phyloP scores from a whole-genome alignment of 2,329 filamentous ascomycete genomes.

The Chalaropsis ovoidea region DNA sequence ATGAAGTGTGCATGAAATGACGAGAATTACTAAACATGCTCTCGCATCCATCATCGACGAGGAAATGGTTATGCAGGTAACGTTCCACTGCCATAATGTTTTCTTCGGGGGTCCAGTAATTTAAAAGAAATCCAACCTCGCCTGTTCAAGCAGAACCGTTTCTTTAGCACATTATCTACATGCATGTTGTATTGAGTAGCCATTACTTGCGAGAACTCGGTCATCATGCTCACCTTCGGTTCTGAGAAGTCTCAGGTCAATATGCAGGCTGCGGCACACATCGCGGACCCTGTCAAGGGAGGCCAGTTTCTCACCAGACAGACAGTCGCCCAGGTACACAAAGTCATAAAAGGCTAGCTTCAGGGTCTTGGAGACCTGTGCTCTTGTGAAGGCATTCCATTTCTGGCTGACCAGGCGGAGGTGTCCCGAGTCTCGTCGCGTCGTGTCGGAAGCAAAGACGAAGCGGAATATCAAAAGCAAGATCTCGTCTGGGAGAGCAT shows the following conservation, averaged over 20 bases:
- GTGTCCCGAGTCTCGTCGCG: conserved; percentile 9
- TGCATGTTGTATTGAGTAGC: background rate
- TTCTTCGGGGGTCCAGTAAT: no score
- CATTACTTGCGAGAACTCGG: background rate
- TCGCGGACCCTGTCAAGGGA: conserved; percentile 34
- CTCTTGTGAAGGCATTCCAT: conserved; percentile 41
- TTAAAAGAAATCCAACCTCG: no score
- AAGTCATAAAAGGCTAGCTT: conserved; percentile 36
- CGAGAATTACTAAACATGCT: no score
- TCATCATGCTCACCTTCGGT: conserved; percentile 38
- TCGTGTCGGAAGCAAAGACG: background rate
- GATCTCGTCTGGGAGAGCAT: conserved; percentile 19
- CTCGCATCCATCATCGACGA: no score
- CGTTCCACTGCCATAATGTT: no score
- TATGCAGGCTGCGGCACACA: conserved; percentile 41
- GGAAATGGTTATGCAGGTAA: no score
- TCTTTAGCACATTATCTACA: background rate
- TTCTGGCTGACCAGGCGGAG: conserved; percentile 42
- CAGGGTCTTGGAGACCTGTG: conserved; percentile 39
- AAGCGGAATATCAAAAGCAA: conserved; percentile 12
- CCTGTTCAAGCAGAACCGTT: no score
- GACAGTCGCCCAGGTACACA: background rate
- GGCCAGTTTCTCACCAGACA: background rate
- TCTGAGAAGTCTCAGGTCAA: conserved; percentile 45
- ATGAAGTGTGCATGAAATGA: no score